A percentile compares a stretch with the other conserved stretches of the same genome.
Conservation (phyloP, 2,329 filamentous ascomycete genomes). For the Beauveria varroae region DNA sequence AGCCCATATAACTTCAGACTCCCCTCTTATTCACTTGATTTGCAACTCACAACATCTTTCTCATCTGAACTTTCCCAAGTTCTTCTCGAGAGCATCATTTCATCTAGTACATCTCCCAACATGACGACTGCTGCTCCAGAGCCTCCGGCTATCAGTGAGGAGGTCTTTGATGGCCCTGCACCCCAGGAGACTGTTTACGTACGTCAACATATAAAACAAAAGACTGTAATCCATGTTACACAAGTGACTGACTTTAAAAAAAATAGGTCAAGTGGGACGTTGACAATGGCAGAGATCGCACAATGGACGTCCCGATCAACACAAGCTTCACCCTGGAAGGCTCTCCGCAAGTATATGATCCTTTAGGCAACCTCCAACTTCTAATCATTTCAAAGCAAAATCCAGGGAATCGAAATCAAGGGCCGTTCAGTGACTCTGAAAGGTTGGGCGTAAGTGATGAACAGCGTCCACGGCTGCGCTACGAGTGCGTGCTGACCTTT, state of each 20-base stretch:
- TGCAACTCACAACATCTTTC: no score
- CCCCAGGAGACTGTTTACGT: neutral
- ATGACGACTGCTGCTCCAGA: neutral
- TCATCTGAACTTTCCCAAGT: no score
- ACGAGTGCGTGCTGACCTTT: neutral
- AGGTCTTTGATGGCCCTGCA: neutral
- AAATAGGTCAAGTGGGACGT: neutral
- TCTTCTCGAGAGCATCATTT: constrained; percentile 23
- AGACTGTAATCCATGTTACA: no score
- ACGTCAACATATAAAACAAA: neutral
- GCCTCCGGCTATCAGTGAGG: neutral
- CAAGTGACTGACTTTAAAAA: neutral
- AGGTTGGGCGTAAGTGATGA: neutral
- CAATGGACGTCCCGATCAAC: neutral
- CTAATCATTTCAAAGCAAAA: neutral
- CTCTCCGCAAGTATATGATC: neutral
- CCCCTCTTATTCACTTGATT: no score
- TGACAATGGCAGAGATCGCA: neutral
- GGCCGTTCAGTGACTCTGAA: neutral
- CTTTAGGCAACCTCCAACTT: neutral
- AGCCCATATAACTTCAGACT: no score
- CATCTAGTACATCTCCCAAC: neutral
- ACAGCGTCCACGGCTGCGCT: neutral
- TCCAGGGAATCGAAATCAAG: neutral
- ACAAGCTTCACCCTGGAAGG: neutral